Percentiles rank a stretch among this genome's conserved stretches.
These are phyloP conservation scores for Penicillium hordei DNA, from an alignment of 2,329 filamentous ascomycete genomes.

Conservation along the genomic window DNA sequence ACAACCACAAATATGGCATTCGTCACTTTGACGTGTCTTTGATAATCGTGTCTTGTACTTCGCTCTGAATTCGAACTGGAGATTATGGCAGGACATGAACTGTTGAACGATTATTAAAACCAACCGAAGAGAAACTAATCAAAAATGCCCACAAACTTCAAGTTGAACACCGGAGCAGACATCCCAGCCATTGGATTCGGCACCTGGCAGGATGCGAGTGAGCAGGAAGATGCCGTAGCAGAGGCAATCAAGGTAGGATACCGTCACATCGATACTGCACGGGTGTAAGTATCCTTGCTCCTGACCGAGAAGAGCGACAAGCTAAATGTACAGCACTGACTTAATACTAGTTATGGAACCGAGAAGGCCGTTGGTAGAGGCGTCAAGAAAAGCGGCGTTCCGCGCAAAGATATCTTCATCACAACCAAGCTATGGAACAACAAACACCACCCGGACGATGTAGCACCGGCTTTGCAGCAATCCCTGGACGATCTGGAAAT, in stretches of 20 bases:
- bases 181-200: conserved; percentile 54
- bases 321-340: not conserved
- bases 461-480: conserved; percentile 59
- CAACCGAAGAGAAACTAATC: not conserved
- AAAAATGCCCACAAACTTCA: conserved; percentile 39
- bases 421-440: conserved; percentile 69
- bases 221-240: conserved; percentile 51
- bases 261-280: conserved; percentile 55
- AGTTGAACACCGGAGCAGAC: conserved; percentile 49
- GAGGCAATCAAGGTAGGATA: conserved; percentile 54
- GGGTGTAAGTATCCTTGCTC: conserved; percentile 34
- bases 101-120: not conserved
- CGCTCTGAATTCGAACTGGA: not conserved
- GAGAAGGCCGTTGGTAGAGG: conserved; percentile 66
- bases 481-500: conserved; percentile 63
- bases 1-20: not conserved
- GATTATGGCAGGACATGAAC: not conserved
- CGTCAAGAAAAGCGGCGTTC: conserved; percentile 63
- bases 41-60: too few species aligned
- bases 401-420: conserved; percentile 64
- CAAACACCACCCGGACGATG: conserved; percentile 61
- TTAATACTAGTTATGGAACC: conserved; percentile 55
- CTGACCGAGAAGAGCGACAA: not conserved
- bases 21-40: not conserved
- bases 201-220: conserved; percentile 55